These are phyloP conservation scores for Niebla homalea DNA, from an alignment of 495 filamentous ascomycete species.

Conservation along the genomic window DNA sequence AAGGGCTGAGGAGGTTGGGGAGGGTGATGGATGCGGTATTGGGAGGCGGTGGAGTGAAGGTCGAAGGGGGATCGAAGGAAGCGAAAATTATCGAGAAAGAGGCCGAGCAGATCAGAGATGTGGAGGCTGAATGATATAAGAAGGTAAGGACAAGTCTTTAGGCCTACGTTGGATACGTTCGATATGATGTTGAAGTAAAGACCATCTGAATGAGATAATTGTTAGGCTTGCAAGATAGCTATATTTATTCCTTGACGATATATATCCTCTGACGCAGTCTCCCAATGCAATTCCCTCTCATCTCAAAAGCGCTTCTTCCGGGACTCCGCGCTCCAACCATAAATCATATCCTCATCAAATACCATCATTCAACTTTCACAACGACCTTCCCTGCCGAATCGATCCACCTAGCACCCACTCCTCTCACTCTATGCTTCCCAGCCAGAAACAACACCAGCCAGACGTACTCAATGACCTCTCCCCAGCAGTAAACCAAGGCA, in stretches of 20 bases:
- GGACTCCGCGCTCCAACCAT: too few relatives aligned
- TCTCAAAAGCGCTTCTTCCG: too few relatives aligned
- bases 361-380: slow-evolving; percentile 25
- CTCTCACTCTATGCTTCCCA: slow-evolving; percentile 34
- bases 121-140: slow-evolving; percentile 6
- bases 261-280: too few relatives aligned
- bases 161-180: too few relatives aligned
- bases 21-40: slow-evolving; percentile 16
- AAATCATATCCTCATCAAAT: too few relatives aligned
- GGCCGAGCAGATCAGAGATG: slow-evolving; percentile 5
- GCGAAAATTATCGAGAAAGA: slow-evolving; percentile 1
- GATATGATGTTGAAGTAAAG: too few relatives aligned
- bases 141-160: not conserved
- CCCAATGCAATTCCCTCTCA: too few relatives aligned
- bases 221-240: too few relatives aligned
- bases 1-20: slow-evolving; percentile 13
- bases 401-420: slow-evolving; percentile 43
- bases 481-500: slow-evolving; percentile 55
- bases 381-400: slow-evolving; percentile 39
- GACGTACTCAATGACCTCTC: slow-evolving; percentile 44
- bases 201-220: too few relatives aligned
- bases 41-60: not conserved
- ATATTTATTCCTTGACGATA: too few relatives aligned
- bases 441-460: slow-evolving; percentile 53
- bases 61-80: not conserved